Evolutionary conservation across 306 rosid species (phyloP).

Genomic region (Cucurbita argyrosperma): DNA sequence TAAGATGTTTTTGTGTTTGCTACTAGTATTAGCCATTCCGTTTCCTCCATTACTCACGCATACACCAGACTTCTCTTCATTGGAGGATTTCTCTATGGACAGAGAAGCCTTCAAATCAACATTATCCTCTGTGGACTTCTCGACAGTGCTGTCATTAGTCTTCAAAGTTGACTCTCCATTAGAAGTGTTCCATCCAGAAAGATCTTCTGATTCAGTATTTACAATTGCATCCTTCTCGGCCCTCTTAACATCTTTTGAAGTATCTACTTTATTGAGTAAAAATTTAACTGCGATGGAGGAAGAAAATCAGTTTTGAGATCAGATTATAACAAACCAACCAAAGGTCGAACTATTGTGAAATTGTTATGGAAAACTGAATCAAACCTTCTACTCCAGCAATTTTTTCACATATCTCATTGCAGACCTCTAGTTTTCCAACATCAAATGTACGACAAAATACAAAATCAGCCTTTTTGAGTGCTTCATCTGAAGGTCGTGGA

Average conservation of each 20-base stretch:
- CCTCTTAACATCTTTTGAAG: slow-evolving; percentile 15
- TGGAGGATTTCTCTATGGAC: background rate
- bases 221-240: slow-evolving; percentile 19
- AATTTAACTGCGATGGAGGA: slow-evolving; percentile 54
- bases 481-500: slow-evolving; percentile 40
- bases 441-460: slow-evolving; percentile 70
- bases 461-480: slow-evolving; percentile 46
- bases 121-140: slow-evolving; percentile 14
- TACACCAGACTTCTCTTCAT: slow-evolving; percentile 16
- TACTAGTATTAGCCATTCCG: slow-evolving; percentile 6
- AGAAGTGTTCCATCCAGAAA: slow-evolving; percentile 9
- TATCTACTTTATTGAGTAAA: slow-evolving; percentile 46
- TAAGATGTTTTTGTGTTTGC: slow-evolving; percentile 1
- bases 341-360: slow-evolving; percentile 1
- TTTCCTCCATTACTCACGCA: slow-evolving; percentile 1
- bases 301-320: slow-evolving; percentile 14
- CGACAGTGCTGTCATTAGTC: slow-evolving; percentile 5
- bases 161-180: slow-evolving; percentile 15
- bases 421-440: slow-evolving; percentile 21
- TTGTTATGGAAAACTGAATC: background rate
- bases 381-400: slow-evolving; percentile 58
- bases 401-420: slow-evolving; percentile 31
- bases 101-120: slow-evolving; percentile 16
- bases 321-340: slow-evolving; percentile 3
- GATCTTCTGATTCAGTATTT: slow-evolving; percentile 20